phyloP scores from a whole-genome alignment of 352 stramenopile genomes.

The Pythium utonaiense region DNA sequence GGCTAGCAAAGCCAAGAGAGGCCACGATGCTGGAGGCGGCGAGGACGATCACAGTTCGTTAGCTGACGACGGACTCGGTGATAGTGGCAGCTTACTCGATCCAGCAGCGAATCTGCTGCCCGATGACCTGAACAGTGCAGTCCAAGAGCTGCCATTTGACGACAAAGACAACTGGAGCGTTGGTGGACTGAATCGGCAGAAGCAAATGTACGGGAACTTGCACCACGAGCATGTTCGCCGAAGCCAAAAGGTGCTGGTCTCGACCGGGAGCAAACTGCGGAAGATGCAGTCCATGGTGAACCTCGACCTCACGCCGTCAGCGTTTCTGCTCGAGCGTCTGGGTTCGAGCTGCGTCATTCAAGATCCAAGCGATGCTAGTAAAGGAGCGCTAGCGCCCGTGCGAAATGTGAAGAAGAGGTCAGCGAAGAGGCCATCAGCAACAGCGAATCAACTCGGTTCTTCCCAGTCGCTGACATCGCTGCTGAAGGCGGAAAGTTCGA shows the following conservation, averaged over 20 bases:
- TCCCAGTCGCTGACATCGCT: slow-evolving; percentile 11
- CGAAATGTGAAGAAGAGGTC: slow-evolving; percentile 17
- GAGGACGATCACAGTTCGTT: slow-evolving; percentile 1
- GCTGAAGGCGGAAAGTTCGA: neutral
- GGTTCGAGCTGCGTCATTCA: slow-evolving; percentile 55
- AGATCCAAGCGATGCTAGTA: slow-evolving; percentile 22
- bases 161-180: slow-evolving; percentile 84
- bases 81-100: slow-evolving; percentile 2
- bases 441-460: neutral
- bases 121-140: slow-evolving; percentile 30
- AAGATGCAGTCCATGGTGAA: slow-evolving; percentile 30
- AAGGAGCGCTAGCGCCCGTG: slow-evolving; percentile 2
- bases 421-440: slow-evolving; percentile 9
- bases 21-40: neutral
- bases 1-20: neutral
- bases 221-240: slow-evolving; percentile 64
- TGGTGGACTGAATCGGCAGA: slow-evolving; percentile 65
- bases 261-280: slow-evolving; percentile 30
- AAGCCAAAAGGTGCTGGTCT: slow-evolving; percentile 41
- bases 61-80: neutral
- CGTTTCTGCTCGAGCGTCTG: slow-evolving; percentile 66
- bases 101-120: slow-evolving; percentile 30
- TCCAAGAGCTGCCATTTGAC: slow-evolving; percentile 49
- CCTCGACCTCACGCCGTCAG: slow-evolving; percentile 59
- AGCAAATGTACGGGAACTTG: slow-evolving; percentile 72